Conservation (phyloP, 108 stramenopile species). For the Hondaea fermentalgiana region DNA sequence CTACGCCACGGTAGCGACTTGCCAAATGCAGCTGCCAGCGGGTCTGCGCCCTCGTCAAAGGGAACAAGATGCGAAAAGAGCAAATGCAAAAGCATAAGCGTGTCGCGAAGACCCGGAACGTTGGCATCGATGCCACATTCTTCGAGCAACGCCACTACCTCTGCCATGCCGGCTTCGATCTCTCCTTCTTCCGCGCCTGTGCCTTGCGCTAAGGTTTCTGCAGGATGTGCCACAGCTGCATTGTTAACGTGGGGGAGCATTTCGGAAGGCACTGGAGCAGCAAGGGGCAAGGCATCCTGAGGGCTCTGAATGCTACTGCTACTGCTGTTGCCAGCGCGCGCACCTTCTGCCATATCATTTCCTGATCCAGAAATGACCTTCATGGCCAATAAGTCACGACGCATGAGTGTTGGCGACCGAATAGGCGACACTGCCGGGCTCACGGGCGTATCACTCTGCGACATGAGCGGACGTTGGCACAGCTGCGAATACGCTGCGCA, state of each 20-base stretch:
- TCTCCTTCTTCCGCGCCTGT: background rate
- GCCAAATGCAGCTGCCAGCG: background rate
- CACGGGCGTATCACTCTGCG: background rate
- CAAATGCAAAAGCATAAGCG: slow-evolving; percentile 2
- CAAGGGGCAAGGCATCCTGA: no score
- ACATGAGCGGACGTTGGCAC: background rate
- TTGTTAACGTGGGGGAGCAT: background rate
- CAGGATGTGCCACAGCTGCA: background rate
- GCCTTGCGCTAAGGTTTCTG: background rate
- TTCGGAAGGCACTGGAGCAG: no score
- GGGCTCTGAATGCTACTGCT: no score
- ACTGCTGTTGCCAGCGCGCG: no score
- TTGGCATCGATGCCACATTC: background rate
- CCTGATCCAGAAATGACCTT: background rate
- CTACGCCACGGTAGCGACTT: background rate
- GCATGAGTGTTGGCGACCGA: background rate
- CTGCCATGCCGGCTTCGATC: background rate
- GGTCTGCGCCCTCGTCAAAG: slow-evolving; percentile 11
- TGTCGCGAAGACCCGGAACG: background rate
- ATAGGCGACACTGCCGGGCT: slow-evolving; percentile 2
- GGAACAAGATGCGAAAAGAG: background rate
- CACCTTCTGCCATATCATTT: background rate
- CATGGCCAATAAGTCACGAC: background rate
- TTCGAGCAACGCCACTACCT: background rate
- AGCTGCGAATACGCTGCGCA: slow-evolving; percentile 15